Base-by-base conservation (phyloP, 306 rosid genomes). In the Comarum palustre region DNA sequence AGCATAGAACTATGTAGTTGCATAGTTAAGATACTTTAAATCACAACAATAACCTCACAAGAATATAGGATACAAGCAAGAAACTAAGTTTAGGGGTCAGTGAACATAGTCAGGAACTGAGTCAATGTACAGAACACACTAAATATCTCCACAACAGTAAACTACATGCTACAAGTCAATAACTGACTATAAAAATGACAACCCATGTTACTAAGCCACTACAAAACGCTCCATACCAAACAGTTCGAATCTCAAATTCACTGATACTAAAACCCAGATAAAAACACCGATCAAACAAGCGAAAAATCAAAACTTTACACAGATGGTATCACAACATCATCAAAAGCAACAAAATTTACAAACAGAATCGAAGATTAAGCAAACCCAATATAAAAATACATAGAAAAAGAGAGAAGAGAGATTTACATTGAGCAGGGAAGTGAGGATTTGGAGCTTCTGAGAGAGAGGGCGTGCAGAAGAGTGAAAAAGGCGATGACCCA, bases 381-480 rank as follows among this genome's bases (percentile, higher is more conserved):
- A 36, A 69, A 75, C 69, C 79, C 61, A 69, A 64, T 73, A 64
- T 66, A 73, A 73, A 68, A 58, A 58, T 48, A 27, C 19, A 5
- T n/a, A 65, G 9, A 59, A 61, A 36, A 54, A 43, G 15, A 36
- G 7, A 2, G n/a, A 4, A 39, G 9, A 8, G 79, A 48, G 57
- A 75, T 90, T 87, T 86, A 86, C 98, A 68, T 8, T 71, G 84
- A 87, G 66, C 25, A 84, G 38, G 8, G 96, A 82, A 72, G 93
- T 63, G 66, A 83, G 71, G 81, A 79, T 27, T 76, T 71, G 90
- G 57, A 92, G 80, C 48, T 80, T 80, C n/a, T 61, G 84, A 57
- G 85, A 42, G 58, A 76, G 69, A 64, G 80, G 78, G 11, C 67
- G 54, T 4, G 89, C 58, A 39, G 90, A 47, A 58, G 90, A 57